Evolutionary conservation across 2,329 filamentous ascomycete species (phyloP).

Genomic region (Thielaviopsis euricoi): DNA sequence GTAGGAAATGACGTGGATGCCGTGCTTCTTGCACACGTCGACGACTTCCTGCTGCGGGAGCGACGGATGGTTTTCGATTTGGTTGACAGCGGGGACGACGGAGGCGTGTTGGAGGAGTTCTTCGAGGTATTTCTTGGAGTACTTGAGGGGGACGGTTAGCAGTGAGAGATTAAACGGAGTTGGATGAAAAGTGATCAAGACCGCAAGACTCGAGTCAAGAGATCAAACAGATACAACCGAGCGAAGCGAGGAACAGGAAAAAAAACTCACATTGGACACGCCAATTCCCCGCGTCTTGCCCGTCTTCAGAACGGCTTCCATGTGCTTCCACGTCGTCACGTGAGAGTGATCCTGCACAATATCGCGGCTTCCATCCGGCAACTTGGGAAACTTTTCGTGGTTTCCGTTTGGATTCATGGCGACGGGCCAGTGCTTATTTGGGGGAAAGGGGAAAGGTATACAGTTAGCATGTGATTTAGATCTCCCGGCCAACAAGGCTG

Average conservation of each 20-base stretch:
- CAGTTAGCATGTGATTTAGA: no score
- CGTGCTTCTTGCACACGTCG: constrained; percentile 48
- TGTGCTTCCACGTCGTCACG: constrained; percentile 59
- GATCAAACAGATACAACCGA: no score
- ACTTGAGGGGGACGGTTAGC: constrained; percentile 18
- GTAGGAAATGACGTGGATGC: constrained; percentile 59
- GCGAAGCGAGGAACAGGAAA: background rate
- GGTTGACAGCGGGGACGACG: constrained; percentile 50
- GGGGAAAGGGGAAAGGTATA: no score
- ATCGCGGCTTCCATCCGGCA: constrained; percentile 56
- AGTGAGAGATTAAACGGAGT: background rate
- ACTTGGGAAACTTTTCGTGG: constrained; percentile 59
- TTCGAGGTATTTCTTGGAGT: constrained; percentile 38
- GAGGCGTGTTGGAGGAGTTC: constrained; percentile 32
- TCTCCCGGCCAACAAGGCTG: background rate
- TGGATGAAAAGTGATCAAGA: background rate
- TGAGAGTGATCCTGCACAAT: constrained; percentile 54
- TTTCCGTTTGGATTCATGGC: constrained; percentile 66
- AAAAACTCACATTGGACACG: constrained; percentile 33
- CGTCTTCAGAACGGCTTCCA: constrained; percentile 47
- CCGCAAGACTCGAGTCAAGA: no score
- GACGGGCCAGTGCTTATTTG: constrained; percentile 73
- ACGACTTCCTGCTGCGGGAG: constrained; percentile 58
- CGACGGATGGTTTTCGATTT: constrained; percentile 59
- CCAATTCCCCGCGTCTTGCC: constrained; percentile 40